Conservation (phyloP, 192 early-diverging fungal species). For the Coemansia sp. region DNA sequence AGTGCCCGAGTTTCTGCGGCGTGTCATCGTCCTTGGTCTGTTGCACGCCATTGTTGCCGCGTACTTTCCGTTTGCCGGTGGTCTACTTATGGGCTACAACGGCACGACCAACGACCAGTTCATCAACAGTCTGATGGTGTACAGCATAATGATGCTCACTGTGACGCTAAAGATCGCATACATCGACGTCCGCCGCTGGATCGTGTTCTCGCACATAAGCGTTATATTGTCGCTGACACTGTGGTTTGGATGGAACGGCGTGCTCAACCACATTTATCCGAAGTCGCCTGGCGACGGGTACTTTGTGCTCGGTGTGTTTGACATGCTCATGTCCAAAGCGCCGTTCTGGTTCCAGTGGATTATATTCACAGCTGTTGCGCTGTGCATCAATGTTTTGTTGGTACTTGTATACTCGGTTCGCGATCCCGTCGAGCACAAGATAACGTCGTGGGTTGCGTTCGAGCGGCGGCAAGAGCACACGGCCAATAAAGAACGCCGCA, state of each 20-base stretch:
- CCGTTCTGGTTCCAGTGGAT: conserved; percentile 63
- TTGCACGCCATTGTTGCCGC: conserved; percentile 48
- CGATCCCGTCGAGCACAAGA: conserved; percentile 36
- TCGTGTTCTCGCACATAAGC: conserved; percentile 60
- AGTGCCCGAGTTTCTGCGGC: conserved; percentile 42
- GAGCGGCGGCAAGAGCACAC: conserved; percentile 29
- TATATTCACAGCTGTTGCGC: conserved; percentile 56
- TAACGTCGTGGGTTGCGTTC: conserved; percentile 35
- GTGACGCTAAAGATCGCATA: conserved; percentile 74
- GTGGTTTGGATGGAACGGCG: conserved; percentile 67
- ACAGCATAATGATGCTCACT: conserved; percentile 62
- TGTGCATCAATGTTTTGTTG: conserved; percentile 56
- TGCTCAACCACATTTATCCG: conserved; percentile 63
- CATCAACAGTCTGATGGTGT: conserved; percentile 58
- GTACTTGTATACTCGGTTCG: conserved; percentile 23
- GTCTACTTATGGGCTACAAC: conserved; percentile 24
- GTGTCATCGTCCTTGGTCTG: conserved; percentile 56
- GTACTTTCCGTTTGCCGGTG: conserved; percentile 40
- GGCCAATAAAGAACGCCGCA: neutral
- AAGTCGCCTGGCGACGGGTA: conserved; percentile 50
- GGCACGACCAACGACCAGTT: conserved; percentile 57
- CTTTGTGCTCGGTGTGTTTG: conserved; percentile 60
- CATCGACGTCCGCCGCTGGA: conserved; percentile 66
- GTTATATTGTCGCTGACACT: conserved; percentile 56
- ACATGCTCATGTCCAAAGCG: conserved; percentile 38